A percentile compares a stretch with the other conserved stretches of the same genome.
Evolutionary conservation across 1,284 basidiomycete genomes (phyloP).

Genomic region (Cutaneotrichosporon daszewskae): DNA sequence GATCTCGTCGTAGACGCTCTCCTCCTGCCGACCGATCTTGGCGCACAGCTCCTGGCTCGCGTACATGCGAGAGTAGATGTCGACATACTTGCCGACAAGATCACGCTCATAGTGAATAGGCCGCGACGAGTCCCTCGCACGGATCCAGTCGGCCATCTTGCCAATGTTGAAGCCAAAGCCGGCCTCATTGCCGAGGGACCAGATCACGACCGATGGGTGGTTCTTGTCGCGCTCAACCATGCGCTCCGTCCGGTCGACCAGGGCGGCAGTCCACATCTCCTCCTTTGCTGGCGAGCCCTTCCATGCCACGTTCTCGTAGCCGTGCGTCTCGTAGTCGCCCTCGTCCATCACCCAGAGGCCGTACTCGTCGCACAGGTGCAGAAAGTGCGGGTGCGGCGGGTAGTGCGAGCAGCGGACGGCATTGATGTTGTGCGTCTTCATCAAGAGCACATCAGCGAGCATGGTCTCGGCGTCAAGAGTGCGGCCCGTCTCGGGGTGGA

Average conservation of each 20-base stretch:
- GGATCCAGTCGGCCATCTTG: slow-evolving; percentile 15
- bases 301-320: slow-evolving; percentile 19
- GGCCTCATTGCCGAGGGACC: slow-evolving; percentile 26
- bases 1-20: slow-evolving; percentile 14
- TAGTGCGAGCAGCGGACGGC: slow-evolving; percentile 24
- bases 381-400: slow-evolving; percentile 23
- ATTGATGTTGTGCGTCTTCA: slow-evolving; percentile 28
- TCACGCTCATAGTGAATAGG: slow-evolving; percentile 27
- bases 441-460: slow-evolving; percentile 21
- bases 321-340: slow-evolving; percentile 26
- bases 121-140: slow-evolving; percentile 15
- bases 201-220: slow-evolving; percentile 24
- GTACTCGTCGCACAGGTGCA: slow-evolving; percentile 23
- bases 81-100: slow-evolving; percentile 9
- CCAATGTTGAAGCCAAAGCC: slow-evolving; percentile 20
- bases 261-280: slow-evolving; percentile 9
- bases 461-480: slow-evolving; percentile 15
- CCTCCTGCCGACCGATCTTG: slow-evolving; percentile 12
- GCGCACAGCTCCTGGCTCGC: slow-evolving; percentile 13
- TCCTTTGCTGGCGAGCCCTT: slow-evolving; percentile 12
- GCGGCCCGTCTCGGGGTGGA: slow-evolving; percentile 18
- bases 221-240: slow-evolving; percentile 29
- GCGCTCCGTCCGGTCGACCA: slow-evolving; percentile 18
- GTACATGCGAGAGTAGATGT: slow-evolving; percentile 27
- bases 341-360: slow-evolving; percentile 31